Conservation (phyloP, 2,329 filamentous ascomycete species). For the Whalleya microplaca region DNA sequence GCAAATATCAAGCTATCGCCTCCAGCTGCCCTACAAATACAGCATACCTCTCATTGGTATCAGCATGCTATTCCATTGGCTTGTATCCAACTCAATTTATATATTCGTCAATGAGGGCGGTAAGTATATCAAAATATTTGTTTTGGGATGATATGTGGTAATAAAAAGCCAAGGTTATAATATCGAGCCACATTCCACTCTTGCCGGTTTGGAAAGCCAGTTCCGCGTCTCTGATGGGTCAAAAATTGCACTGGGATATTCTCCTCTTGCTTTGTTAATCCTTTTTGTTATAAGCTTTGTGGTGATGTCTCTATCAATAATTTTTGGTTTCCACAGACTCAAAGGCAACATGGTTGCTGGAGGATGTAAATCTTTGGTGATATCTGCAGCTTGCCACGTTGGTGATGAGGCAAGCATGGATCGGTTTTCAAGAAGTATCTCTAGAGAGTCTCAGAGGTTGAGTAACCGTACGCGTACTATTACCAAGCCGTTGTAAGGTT, state of each 20-base stretch:
- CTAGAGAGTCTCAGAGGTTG: too few relatives aligned
- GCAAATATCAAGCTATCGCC: conserved; percentile 27
- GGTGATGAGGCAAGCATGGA: not conserved
- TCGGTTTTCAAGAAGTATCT: not conserved
- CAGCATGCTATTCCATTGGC: conserved; percentile 19
- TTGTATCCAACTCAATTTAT: conserved; percentile 23
- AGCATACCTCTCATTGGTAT: conserved; percentile 22
- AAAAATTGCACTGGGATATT: not conserved
- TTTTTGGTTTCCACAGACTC: not conserved
- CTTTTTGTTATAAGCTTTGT: conserved; percentile 3
- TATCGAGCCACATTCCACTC: conserved; percentile 1
- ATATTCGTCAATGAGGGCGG: conserved; percentile 11
- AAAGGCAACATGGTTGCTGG: conserved; percentile 5
- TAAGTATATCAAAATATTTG: not conserved
- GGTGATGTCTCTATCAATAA: conserved; percentile 2
- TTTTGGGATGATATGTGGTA: too few relatives aligned
- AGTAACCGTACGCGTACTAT: too few relatives aligned
- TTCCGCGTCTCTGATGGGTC: not conserved
- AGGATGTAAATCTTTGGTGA: conserved; percentile 2
- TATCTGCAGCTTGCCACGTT: conserved; percentile 7
- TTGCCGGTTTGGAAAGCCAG: not conserved
- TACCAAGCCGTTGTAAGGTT: too few relatives aligned
- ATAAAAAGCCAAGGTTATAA: not conserved
- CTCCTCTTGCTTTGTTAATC: not conserved
- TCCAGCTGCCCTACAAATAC: conserved; percentile 31